Base-by-base conservation (phyloP, 202 grass and related monocot species). In the Schoenoplectus triqueter region DNA sequence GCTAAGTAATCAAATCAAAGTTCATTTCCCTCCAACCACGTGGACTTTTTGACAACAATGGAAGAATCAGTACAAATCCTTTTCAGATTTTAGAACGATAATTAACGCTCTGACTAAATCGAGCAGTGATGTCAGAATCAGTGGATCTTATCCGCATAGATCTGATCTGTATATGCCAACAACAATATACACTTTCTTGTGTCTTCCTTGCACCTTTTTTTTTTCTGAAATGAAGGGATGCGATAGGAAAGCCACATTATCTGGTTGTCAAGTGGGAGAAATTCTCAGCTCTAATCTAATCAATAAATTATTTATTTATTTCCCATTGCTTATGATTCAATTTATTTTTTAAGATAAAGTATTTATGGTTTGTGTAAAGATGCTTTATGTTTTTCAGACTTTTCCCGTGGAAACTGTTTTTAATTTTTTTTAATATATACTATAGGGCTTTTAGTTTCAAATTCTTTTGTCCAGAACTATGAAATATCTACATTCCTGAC, bases 61-160 rank as follows among this genome's bases (percentile, higher is more conserved):
- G 22, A 44, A 78, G 51, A 76, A 77, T n/a, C 2, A 14, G 74
- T 44, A 78, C 52, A 78, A 78, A 78, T 52, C 73, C 51, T 41
- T 59, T 15, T 57, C 73, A 56, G 20, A 22, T 31, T 75, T 75
- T 54, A 54, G 72, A 75, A 75, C 31, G 72, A 75, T 75, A 78
- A 57, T 60, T 7, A 82, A 66, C 20, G 31, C 42, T 14, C 17
- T 21, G 44, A 82, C 79, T 21, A 66, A 65, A 62, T 45, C 55
- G 31, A 80, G 22, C 57, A 45, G 54, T 80, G 76, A 62, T 80
- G 76, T 80, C 77, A 80, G 63, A 56, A 55, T 54, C 64, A 70
- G 81, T 14, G 81, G 66, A 83, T 83, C 81, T 83, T 83, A 83
- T 83, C 80, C 81, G 14, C 44, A 56, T 21, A 70, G 47, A 83